Evolutionary conservation across 1,139 yeast species (phyloP).

Genomic region (Protomyces arabidopsidicola): DNA sequence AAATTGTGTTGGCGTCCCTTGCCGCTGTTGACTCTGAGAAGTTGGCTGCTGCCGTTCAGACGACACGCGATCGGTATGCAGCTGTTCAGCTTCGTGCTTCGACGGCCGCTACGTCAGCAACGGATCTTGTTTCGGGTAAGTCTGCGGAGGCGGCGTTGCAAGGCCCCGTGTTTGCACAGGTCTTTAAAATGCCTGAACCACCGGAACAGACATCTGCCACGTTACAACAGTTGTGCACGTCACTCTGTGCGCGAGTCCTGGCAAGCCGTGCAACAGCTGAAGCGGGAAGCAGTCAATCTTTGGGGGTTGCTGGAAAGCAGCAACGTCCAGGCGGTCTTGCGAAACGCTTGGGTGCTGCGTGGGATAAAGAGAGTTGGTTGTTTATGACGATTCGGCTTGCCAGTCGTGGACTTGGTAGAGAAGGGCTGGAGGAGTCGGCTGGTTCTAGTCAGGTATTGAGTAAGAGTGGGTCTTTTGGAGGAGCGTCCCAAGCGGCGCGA

Average conservation of each 20-base stretch:
- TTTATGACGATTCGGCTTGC: conserved; percentile 70
- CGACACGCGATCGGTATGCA: conserved; percentile 14
- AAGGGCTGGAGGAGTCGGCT: conserved; percentile 31
- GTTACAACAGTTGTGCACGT: neutral
- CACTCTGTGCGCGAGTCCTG: neutral
- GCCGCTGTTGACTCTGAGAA: conserved; percentile 51
- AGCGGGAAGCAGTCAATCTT: neutral
- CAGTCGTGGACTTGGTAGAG: conserved; percentile 50
- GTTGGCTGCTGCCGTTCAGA: conserved; percentile 42
- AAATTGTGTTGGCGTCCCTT: conserved; percentile 63
- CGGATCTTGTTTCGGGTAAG: neutral
- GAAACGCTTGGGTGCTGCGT: conserved; percentile 14
- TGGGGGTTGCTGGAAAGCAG: neutral
- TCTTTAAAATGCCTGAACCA: neutral
- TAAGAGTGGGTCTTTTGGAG: neutral
- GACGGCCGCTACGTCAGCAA: neutral
- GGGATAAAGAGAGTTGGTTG: conserved; percentile 55
- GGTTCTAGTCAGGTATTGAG: neutral
- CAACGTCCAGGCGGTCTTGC: conserved; percentile 7
- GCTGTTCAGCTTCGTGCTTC: conserved; percentile 11
- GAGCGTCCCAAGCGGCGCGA: conserved; percentile 57
- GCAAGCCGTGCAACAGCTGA: neutral
- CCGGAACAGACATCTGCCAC: neutral
- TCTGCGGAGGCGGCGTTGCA: neutral
- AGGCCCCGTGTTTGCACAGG: neutral